Percentiles rank a stretch among this genome's conserved stretches.
Conservation (phyloP, 2,329 filamentous ascomycete genomes). For the Aspergillus melleus region DNA sequence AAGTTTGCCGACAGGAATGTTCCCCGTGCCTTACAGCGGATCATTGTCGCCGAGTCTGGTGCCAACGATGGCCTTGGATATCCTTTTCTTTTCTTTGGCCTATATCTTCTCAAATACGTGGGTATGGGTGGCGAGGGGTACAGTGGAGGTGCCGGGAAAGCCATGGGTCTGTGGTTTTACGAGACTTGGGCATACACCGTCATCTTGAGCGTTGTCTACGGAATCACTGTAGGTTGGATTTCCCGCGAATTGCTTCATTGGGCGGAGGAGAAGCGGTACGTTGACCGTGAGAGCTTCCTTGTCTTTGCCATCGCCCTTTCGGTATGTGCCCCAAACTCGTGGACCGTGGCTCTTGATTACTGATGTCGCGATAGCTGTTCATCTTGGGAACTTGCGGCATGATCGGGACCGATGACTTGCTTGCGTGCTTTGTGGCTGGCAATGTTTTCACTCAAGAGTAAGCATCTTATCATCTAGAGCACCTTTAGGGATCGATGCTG, state of each 20-base stretch:
- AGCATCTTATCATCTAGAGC: slow-evolving; percentile 16
- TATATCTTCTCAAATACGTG: slow-evolving; percentile 79
- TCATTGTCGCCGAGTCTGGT: slow-evolving; percentile 79
- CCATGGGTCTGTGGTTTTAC: slow-evolving; percentile 78
- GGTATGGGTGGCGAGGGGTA: slow-evolving; percentile 58
- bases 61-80: slow-evolving; percentile 89
- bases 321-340: slow-evolving; percentile 44
- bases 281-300: slow-evolving; percentile 84
- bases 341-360: slow-evolving; percentile 10
- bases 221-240: slow-evolving; percentile 73
- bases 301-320: slow-evolving; percentile 83
- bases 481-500: slow-evolving; percentile 1
- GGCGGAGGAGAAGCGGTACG: slow-evolving; percentile 76
- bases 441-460: slow-evolving; percentile 87
- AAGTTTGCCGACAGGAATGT: slow-evolving; percentile 92
- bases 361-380: slow-evolving; percentile 58
- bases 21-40: slow-evolving; percentile 75
- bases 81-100: slow-evolving; percentile 79
- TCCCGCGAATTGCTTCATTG: slow-evolving; percentile 81
- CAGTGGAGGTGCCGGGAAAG: slow-evolving; percentile 61
- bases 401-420: slow-evolving; percentile 83
- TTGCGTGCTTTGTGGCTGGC: slow-evolving; percentile 90
- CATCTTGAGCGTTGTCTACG: slow-evolving; percentile 74
- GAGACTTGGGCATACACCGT: slow-evolving; percentile 86
- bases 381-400: slow-evolving; percentile 84